Conservation (phyloP, 1,284 basidiomycete genomes). For the Ceratobasidium sp. region DNA sequence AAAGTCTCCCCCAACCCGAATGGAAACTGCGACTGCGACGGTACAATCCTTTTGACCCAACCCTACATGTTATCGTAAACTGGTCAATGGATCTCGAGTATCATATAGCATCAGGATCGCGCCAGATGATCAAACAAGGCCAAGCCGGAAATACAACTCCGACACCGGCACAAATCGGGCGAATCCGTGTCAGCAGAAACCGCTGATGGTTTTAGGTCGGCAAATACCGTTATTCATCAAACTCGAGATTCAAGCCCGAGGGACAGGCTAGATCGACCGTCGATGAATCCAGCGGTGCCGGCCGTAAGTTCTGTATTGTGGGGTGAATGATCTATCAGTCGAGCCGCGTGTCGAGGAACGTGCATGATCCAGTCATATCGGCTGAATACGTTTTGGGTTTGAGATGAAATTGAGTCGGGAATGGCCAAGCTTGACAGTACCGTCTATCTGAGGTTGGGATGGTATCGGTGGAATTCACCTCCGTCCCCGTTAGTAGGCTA, state of each 20-base stretch:
- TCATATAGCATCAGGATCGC: neutral
- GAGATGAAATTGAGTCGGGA: neutral
- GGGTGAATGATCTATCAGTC: neutral
- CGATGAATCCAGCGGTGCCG: neutral
- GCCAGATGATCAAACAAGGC: neutral
- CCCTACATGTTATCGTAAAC: neutral
- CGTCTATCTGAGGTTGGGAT: neutral
- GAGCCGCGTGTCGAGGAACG: neutral
- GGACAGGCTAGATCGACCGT: neutral
- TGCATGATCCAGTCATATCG: neutral
- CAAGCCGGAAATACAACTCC: neutral
- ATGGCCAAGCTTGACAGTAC: neutral
- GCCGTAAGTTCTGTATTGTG: neutral
- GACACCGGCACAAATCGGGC: neutral
- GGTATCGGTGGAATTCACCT: constrained; percentile 5
- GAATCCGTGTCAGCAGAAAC: neutral
- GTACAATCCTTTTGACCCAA: neutral
- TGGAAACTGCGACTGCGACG: neutral
- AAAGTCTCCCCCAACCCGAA: neutral
- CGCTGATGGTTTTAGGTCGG: neutral
- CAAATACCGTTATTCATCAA: neutral
- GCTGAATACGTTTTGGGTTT: neutral
- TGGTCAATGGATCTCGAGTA: neutral
- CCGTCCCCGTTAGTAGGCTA: neutral
- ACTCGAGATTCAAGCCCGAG: neutral